These are phyloP conservation scores for Cercospora sesami DNA, from an alignment of 2,329 filamentous ascomycete species.

Conservation along the genomic window DNA sequence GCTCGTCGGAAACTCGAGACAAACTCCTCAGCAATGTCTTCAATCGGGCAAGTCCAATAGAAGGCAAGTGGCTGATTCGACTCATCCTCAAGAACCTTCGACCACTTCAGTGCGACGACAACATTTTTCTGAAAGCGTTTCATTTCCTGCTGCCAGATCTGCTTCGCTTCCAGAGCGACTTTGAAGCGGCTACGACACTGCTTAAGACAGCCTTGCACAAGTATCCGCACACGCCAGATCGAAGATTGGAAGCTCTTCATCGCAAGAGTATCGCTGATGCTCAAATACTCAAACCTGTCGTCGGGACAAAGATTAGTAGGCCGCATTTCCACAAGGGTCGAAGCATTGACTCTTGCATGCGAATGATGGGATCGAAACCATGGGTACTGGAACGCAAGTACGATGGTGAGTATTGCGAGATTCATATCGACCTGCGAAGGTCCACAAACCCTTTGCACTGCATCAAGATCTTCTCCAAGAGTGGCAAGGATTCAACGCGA, in stretches of 20 bases:
- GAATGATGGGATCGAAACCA: constrained; percentile 59
- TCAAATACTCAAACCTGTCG: constrained; percentile 38
- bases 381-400: constrained; percentile 81
- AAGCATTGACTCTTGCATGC: constrained; percentile 69
- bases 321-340: constrained; percentile 49
- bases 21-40: constrained; percentile 59
- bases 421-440: constrained; percentile 71
- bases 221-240: constrained; percentile 43
- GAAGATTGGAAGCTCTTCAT: constrained; percentile 36
- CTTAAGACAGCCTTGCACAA: constrained; percentile 49
- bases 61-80: constrained; percentile 85
- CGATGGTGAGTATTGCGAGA: constrained; percentile 84
- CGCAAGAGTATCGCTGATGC: constrained; percentile 35
- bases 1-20: constrained; percentile 40
- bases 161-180: constrained; percentile 68
- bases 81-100: constrained; percentile 74
- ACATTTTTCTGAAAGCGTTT: constrained; percentile 58
- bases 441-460: constrained; percentile 43
- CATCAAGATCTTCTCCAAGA: constrained; percentile 87
- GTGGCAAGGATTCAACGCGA: constrained; percentile 80
- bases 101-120: constrained; percentile 64
- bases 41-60: constrained; percentile 60
- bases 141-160: constrained; percentile 70
- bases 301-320: constrained; percentile 50
- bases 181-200: constrained; percentile 60